These are phyloP conservation scores for Rutstroemia sp. DNA, from an alignment of 2,329 filamentous ascomycete species.

Conservation along the genomic window DNA sequence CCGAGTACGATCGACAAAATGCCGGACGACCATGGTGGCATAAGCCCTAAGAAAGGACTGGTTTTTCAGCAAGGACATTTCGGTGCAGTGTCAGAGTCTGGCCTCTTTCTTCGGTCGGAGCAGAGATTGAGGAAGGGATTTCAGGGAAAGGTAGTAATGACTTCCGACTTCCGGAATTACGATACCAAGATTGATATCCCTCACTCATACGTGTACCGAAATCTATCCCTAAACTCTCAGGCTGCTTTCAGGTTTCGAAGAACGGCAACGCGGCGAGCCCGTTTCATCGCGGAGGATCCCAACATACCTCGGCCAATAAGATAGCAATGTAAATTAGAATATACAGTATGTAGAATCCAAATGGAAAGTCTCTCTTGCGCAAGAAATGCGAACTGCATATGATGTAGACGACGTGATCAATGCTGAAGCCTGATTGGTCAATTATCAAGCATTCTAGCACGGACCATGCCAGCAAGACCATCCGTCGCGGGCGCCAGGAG, in stretches of 20 bases:
- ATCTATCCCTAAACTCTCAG: background rate
- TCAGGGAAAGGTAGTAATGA: background rate
- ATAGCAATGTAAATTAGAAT: too few relatives aligned
- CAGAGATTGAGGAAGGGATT: background rate
- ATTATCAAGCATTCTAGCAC: background rate
- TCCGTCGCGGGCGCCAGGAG: too few relatives aligned
- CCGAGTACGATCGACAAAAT: constrained; percentile 27
- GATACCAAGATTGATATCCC: constrained; percentile 42
- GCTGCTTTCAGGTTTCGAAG: too few relatives aligned
- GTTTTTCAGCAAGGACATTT: constrained; percentile 38
- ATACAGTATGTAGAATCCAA: too few relatives aligned
- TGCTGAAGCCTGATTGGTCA: too few relatives aligned
- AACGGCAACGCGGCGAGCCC: too few relatives aligned
- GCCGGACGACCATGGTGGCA: background rate
- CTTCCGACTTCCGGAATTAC: background rate
- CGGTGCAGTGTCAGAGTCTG: constrained; percentile 54
- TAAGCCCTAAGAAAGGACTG: background rate
- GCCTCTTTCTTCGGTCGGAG: constrained; percentile 24
- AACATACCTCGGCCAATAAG: too few relatives aligned
- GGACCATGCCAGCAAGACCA: background rate
- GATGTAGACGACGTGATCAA: too few relatives aligned
- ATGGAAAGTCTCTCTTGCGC: too few relatives aligned
- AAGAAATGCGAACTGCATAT: too few relatives aligned
- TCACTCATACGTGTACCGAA: constrained; percentile 28
- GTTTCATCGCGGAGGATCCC: too few relatives aligned